A percentile compares a stretch with the other conserved stretches of the same genome.
These are phyloP conservation scores for Fusarium chuoi DNA, from an alignment of 2,329 filamentous ascomycete species.

Conservation along the genomic window DNA sequence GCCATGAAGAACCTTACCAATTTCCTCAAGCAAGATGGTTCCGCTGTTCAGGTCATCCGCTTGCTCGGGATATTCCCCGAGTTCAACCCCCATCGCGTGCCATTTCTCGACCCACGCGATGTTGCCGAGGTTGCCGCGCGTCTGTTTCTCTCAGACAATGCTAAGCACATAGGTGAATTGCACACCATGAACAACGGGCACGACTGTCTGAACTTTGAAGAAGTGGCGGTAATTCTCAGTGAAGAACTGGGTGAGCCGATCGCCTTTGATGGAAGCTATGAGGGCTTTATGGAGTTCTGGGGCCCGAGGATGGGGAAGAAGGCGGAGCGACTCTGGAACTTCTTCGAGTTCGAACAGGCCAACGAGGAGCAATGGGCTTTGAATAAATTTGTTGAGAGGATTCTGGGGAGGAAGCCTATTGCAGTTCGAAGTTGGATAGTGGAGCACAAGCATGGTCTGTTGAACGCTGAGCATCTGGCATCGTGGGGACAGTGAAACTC, in stretches of 20 bases:
- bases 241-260: fast-evolving
- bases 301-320: not conserved
- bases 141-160: not conserved
- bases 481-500: not conserved
- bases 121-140: not conserved
- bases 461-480: fast-evolving
- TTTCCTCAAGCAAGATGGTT: not conserved
- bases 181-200: not conserved
- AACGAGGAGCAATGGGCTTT: not conserved
- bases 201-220: not conserved
- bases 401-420: not conserved
- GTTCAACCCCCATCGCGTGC: not conserved
- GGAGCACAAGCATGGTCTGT: not conserved
- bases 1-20: not conserved
- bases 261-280: not conserved
- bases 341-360: not conserved
- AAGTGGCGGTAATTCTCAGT: not conserved
- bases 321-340: not conserved
- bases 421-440: not conserved
- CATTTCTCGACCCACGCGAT: not conserved
- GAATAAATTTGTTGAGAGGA: not conserved
- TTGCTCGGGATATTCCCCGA: not conserved
- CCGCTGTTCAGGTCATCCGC: not conserved
- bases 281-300: not conserved
- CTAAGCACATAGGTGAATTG: fast-evolving